Conservation (phyloP, 495 filamentous ascomycete genomes). For the Penicillium psychrofluorescens region DNA sequence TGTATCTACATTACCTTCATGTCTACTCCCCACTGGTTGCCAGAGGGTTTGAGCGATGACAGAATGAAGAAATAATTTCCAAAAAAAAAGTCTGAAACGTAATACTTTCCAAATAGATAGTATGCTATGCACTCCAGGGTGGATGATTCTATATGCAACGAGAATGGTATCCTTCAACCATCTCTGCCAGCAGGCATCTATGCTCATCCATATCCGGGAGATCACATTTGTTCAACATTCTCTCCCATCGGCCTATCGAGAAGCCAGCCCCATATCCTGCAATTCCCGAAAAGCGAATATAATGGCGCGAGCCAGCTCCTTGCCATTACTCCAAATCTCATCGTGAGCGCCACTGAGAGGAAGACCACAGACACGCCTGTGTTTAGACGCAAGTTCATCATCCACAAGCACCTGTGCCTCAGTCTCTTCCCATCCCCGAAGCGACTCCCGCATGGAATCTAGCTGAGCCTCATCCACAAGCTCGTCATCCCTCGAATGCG, state of each 20-base stretch:
- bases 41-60: background rate
- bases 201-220: too few relatives aligned
- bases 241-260: background rate
- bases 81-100: background rate
- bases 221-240: too few relatives aligned
- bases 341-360: constrained; percentile 57
- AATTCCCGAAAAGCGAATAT: constrained; percentile 25
- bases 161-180: background rate
- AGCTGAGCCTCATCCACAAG: constrained; percentile 51
- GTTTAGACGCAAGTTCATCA: constrained; percentile 31
- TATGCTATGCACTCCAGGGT: background rate
- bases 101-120: background rate
- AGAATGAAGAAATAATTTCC: constrained; percentile 10
- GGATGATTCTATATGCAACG: background rate
- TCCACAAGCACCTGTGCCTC: constrained; percentile 20
- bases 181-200: too few relatives aligned
- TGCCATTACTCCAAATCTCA: constrained; percentile 47
- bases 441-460: constrained; percentile 35
- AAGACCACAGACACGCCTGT: constrained; percentile 30
- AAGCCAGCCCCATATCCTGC: constrained; percentile 19
- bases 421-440: constrained; percentile 23
- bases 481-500: constrained; percentile 53
- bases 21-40: background rate
- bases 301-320: constrained; percentile 39
- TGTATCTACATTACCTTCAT: constrained; percentile 18